Evolutionary conservation across 805 yeast species (phyloP).

Genomic region (Metahyphopichia silvanorum): DNA sequence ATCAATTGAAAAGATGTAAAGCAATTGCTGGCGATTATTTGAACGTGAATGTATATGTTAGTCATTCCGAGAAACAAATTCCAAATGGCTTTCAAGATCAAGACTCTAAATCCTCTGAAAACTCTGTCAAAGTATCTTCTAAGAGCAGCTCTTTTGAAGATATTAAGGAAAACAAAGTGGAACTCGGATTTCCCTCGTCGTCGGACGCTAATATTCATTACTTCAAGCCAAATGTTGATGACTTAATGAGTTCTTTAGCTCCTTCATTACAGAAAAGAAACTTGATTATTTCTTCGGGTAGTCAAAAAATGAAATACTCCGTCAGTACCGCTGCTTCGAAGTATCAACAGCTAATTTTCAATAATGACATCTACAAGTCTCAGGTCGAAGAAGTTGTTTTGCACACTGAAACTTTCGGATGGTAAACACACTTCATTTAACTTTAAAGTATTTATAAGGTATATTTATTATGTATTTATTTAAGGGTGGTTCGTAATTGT

Average conservation of each 20-base stretch:
- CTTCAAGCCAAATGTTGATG: slow-evolving; percentile 16
- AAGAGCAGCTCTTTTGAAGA: background rate
- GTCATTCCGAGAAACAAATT: slow-evolving; percentile 2
- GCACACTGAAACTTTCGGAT: slow-evolving; percentile 53
- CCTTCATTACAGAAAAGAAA: slow-evolving; percentile 25
- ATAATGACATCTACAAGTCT: slow-evolving; percentile 19
- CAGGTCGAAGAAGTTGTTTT: slow-evolving; percentile 43
- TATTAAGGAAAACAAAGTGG: slow-evolving; percentile 1
- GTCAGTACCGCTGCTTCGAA: slow-evolving; percentile 39
- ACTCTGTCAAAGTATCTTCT: slow-evolving; percentile 1
- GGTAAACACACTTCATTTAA: slow-evolving; percentile 20
- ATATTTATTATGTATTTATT: too few species aligned
- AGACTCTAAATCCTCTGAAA: slow-evolving; percentile 4
- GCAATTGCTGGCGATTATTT: slow-evolving; percentile 23
- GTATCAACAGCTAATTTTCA: slow-evolving; percentile 33
- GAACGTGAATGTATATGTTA: slow-evolving; percentile 23
- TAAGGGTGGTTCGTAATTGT: too few species aligned
- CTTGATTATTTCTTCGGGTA: slow-evolving; percentile 46
- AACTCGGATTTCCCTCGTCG: background rate
- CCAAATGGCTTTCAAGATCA: too few species aligned
- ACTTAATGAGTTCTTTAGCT: slow-evolving; percentile 12
- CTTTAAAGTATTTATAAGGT: too few species aligned
- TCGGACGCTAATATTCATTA: slow-evolving; percentile 12
- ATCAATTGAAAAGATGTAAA: slow-evolving; percentile 30
- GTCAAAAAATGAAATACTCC: slow-evolving; percentile 34